Evolutionary conservation across 148 eudicot genomes (phyloP), one percentile per base, ranked within the genome.

Genomic region (Amaranthus cruentus): DNA sequence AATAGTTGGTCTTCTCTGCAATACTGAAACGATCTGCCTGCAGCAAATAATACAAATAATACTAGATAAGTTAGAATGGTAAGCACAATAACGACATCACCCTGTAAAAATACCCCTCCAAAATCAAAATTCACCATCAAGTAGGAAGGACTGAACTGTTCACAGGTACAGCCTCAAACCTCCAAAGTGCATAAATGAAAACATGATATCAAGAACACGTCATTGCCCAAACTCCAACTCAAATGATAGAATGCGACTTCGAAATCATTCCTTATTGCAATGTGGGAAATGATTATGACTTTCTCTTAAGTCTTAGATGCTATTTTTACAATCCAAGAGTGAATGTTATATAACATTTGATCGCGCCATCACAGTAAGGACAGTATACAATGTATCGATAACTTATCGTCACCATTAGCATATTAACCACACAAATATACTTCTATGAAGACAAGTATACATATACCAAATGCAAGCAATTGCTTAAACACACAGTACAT

Each of bases 1-100:
- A 86, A 81, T 94, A 94, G 79, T 88, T 94, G 8, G 92, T 91
- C 88, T 89, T 94, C 88, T 94, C 98, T 6, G 97, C 90, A 61
- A 94, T 85, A 78, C 84, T 94, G 74, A 91, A 85, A 67, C 84
- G 84, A 82, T 90, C 89, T 58, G 84, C 92, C 97, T 93, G 81
- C 85, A 76, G 54, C 60, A 70, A 9, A 50, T 49, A 68, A 50
- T 7, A 44, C 47, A 10, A n/a, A 8, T 9, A 55, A 48, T 28
- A 61, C 44, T 69, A 53, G 11, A 57, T 51, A 7, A 70, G 60
- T 43, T 21, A 74, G 47, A 51, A 61, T 10, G 11, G 13, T 63
- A 7, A 55, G 71, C 44, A 6, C 69, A 57, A 7, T 12, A 46
- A 6, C 12, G 8, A 69, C 47, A 2, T 9, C 57, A 65, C n/a